Percentiles rank a stretch among this genome's conserved stretches.
Evolutionary conservation across 2,329 filamentous ascomycete species (phyloP).

Genomic region (Colletotrichum chlorophyti): DNA sequence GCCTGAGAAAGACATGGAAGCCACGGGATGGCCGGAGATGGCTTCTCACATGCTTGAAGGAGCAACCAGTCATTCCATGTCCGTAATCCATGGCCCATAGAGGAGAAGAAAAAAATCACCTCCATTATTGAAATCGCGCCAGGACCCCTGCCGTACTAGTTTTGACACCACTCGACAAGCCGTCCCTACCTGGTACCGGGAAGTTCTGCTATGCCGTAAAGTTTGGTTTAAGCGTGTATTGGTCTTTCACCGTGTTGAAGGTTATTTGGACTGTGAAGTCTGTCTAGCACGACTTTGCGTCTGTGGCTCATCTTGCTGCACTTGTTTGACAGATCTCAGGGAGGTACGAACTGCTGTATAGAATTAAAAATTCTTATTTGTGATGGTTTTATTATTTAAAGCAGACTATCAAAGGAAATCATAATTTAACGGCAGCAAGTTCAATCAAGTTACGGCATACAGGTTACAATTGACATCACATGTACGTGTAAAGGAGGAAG

Average conservation of each 20-base stretch:
- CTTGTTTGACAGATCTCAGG: background rate
- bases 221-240: background rate
- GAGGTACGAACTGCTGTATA: too few species aligned
- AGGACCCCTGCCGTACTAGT: conserved; percentile 11
- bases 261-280: background rate
- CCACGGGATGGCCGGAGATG: conserved; percentile 27
- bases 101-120: background rate
- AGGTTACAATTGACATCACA: background rate
- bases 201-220: too few species aligned
- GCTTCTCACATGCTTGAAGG: conserved; percentile 26
- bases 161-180: conserved; percentile 18
- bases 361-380: background rate
- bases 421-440: background rate
- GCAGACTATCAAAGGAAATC: background rate
- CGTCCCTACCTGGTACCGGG: conserved; percentile 17
- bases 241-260: conserved; percentile 13
- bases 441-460: background rate
- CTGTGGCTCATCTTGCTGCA: background rate
- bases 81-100: too few species aligned
- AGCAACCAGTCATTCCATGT: conserved; percentile 7
- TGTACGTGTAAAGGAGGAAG: too few species aligned
- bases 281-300: background rate
- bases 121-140: conserved; percentile 5
- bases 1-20: conserved; percentile 22
- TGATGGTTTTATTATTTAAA: too few species aligned